These are phyloP conservation scores for Suaeda aralocaspica DNA, from an alignment of 148 eudicot genomes.

Conservation along the genomic window DNA sequence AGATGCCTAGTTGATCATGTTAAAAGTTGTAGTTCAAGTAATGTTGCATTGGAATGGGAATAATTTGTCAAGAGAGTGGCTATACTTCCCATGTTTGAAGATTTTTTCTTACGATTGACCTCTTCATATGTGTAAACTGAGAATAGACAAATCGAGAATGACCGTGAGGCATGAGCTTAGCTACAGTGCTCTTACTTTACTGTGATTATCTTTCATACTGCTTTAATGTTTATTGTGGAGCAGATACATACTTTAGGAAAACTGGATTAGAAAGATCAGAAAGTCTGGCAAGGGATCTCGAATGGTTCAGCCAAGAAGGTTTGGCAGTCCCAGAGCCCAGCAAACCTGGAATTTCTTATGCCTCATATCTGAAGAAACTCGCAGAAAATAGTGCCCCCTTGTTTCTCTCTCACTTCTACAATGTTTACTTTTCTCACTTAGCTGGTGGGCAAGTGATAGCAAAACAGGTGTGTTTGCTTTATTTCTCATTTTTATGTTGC, in stretches of 20 bases:
- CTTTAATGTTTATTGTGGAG: slow-evolving; percentile 10
- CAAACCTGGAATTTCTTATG: slow-evolving; percentile 62
- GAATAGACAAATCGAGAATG: neutral
- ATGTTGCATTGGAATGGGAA: neutral
- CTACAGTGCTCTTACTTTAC: neutral
- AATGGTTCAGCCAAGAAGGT: slow-evolving; percentile 61
- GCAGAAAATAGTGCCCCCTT: slow-evolving; percentile 55
- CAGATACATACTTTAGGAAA: slow-evolving; percentile 87
- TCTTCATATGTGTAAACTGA: neutral
- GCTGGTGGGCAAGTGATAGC: slow-evolving; percentile 91
- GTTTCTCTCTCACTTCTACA: slow-evolving; percentile 80
- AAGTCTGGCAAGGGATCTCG: slow-evolving; percentile 59
- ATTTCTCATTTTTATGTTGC: neutral
- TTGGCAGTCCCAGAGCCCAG: slow-evolving; percentile 63
- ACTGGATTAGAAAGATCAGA: slow-evolving; percentile 84
- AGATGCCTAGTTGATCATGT: no score
- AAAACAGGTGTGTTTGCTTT: slow-evolving; percentile 50
- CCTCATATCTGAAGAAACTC: slow-evolving; percentile 69
- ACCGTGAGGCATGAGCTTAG: neutral
- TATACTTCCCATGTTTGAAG: no score
- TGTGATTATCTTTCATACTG: neutral
- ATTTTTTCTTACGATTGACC: no score
- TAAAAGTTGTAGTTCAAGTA: no score
- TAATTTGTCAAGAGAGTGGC: neutral
- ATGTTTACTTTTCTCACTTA: slow-evolving; percentile 82